Base-by-base conservation (phyloP, 345 rosid species). In the Angophora floribunda region DNA sequence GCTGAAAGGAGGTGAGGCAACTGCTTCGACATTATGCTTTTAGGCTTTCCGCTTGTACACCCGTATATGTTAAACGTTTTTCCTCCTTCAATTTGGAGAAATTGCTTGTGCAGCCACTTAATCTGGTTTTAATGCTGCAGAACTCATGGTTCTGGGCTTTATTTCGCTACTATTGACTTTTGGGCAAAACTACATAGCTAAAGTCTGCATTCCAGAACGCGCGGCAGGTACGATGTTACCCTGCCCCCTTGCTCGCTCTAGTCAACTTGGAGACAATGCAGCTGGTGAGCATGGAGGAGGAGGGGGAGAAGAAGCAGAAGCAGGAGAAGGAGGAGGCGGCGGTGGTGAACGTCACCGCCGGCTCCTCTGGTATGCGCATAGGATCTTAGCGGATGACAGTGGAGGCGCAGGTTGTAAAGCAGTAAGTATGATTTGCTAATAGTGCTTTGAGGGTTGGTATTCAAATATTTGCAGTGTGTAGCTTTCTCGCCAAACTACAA, bases 131-230 rank as follows among this genome's bases (percentile, higher is more conserved):
- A 24, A 36, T 89, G 41, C 89, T 85, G 89, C 96, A 96, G 99
- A 98, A 93, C 96, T 98, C 11, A 98, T 98, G 99, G 94, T 98
- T 90, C 91, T 98, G 88, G 99, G 99, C 85, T 98, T 98, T 92
- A 97, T 98, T 84, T 98, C 99, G 67, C 90, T 98, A 87, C 75
- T 95, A 61, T 88, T 97, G 90, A 95, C 99, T 85, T 96, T 98
- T 86, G 95, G 97, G 47, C 99, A 98, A 93, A 91, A 47, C 90
- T 98, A 94, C 94, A 94, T 98, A 5, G 52, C 98, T 26, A 85
- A 36, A 49, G 89, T 97, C n/a, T 98, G 99, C 88, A 93, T 98
- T 32, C 93, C 95, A 15, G 49, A 89, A 15, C 86, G 7, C 59
- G 84, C 91, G 30, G 98, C 97, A 5, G 85, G 94, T 50, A 95